Percentiles rank a stretch among this genome's conserved stretches.
Evolutionary conservation across 371 early-diverging fungal genomes (phyloP).

Genomic region (Sporodiniella umbellata): DNA sequence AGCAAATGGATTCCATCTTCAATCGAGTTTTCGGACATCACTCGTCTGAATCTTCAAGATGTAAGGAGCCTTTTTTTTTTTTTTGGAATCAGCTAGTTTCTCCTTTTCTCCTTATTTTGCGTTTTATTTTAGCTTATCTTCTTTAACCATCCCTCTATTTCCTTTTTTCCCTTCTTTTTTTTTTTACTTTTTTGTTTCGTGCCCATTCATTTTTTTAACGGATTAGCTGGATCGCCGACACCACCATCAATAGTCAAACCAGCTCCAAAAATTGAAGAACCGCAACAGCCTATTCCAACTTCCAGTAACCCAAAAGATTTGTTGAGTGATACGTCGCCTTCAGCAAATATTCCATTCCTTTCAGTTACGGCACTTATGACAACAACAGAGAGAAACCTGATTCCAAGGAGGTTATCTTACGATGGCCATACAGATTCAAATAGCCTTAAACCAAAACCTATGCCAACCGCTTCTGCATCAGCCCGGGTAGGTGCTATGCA

Average conservation of each 20-base stretch:
- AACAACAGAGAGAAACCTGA: background rate
- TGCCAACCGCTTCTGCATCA: constrained; percentile 3
- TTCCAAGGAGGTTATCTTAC: constrained; percentile 24
- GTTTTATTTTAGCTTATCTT: background rate
- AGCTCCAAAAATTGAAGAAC: constrained; percentile 8
- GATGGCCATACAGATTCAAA: constrained; percentile 10
- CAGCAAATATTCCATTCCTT: constrained; percentile 1
- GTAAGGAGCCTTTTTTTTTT: constrained; percentile 4
- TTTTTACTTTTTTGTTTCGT: background rate
- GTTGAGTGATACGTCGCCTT: background rate
- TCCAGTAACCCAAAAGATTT: constrained; percentile 24
- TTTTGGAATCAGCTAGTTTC: background rate
- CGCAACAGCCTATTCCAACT: background rate
- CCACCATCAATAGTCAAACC: too few species aligned
- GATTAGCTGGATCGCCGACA: constrained; percentile 13
- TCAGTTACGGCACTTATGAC: background rate
- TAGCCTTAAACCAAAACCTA: background rate
- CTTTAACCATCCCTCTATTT: too few species aligned
- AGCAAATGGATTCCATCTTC: constrained; percentile 24
- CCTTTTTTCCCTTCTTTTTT: background rate
- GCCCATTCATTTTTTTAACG: background rate
- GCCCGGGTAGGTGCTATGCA: constrained; percentile 10
- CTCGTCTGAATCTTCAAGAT: constrained; percentile 26
- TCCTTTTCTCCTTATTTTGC: background rate
- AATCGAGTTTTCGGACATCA: constrained; percentile 28